Conservation (phyloP, 192 early-diverging fungal species). For the Phlyctochytrium planicorne region DNA sequence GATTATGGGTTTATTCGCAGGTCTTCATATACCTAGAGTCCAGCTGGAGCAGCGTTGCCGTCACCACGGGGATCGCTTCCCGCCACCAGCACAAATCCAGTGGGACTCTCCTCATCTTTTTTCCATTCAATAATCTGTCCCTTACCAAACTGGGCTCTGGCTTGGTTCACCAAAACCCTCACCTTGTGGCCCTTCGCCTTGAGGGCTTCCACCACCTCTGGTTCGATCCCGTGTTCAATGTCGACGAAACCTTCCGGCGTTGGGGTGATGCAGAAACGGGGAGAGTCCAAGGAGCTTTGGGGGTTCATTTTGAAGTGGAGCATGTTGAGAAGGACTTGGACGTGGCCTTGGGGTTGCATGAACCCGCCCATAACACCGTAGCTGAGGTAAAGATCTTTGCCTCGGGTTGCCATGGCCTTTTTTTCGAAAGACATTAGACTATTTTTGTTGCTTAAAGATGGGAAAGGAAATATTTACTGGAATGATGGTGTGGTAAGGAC, state of each 20-base stretch:
- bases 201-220: conserved; percentile 44
- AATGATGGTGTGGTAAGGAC: conserved; percentile 82
- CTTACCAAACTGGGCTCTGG: conserved; percentile 64
- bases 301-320: conserved; percentile 55
- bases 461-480: no score
- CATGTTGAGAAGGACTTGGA: conserved; percentile 73
- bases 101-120: conserved; percentile 12
- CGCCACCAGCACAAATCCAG: conserved; percentile 19
- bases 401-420: conserved; percentile 21
- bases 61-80: conserved; percentile 36
- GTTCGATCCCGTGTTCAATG: conserved; percentile 63
- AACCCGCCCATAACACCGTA: conserved; percentile 74
- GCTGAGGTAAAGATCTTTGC: conserved; percentile 36
- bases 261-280: conserved; percentile 64
- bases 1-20: no score
- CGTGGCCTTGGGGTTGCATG: conserved; percentile 84
- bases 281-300: conserved; percentile 68
- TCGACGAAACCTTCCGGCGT: conserved; percentile 35
- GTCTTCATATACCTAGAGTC: not conserved
- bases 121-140: conserved; percentile 67
- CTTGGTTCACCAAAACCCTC: conserved; percentile 37
- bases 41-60: conserved; percentile 14
- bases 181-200: conserved; percentile 59
- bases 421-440: no score
- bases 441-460: no score